Evolutionary conservation across 2,329 filamentous ascomycete species (phyloP), one percentile per base, ranked within the genome.

Genomic region (Microcyclospora tardicrescens): DNA sequence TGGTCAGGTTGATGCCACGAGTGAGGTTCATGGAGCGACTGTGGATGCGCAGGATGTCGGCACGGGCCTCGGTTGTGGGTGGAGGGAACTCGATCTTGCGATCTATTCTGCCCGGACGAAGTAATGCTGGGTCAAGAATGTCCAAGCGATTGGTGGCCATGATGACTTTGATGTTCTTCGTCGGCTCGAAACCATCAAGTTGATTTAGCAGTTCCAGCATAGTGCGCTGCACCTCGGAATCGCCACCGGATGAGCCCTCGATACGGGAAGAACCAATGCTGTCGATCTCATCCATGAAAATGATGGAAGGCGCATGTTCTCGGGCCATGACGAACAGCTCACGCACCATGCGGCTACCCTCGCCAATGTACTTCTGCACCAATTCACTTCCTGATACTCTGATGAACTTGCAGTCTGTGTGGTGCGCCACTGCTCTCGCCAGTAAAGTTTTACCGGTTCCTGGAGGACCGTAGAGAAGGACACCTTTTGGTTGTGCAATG

Each of bases 231-330:
- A 98, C 91, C 65, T 98, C 91, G 1, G 87, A 95, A 60, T 98
- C 91, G 57, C 91, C 91, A 38, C 87, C 87, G 14, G 84, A 93
- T 42, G 84, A 93, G 16, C 89, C 89, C 61, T 98, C 91, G 38
- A 98, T 89, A 65, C 91, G 84, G 43, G 86, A 94, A 28, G 87
- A 95, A 47, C 91, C 91, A 64, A 98, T 98, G 52, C 84, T 93
- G 70, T 98, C 91, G 63, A 98, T 96, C 65, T 98, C 91, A 63
- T 98, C 91, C 91, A 98, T 98, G 72, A 98, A 98, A 65, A 98
- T 98, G 66, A 98, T 98, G 50, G 84, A 93, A 15, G 91, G 91
- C 1, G 91, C 91, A 55, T 98, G 91, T 61, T 98, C 91, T 64
- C 91, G 77, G 19, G 91, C 91, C 91, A 98, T 98, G 60, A 98